Conservation (phyloP, 176 grass and related monocot species). For the Oropetium thomaeum region DNA sequence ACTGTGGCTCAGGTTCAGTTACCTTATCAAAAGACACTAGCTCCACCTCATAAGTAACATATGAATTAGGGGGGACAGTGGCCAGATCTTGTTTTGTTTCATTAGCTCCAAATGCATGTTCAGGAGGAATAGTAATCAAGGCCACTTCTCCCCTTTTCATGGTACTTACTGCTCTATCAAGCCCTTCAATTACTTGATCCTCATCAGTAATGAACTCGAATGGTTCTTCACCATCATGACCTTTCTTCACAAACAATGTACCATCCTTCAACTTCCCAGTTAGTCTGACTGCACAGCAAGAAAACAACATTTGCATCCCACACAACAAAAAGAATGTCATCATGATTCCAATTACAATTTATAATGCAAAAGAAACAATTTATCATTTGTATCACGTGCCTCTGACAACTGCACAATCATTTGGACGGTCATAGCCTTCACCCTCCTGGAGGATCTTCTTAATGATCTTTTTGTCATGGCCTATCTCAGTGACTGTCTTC, state of each 20-base stretch:
- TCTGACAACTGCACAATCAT: conserved; percentile 64
- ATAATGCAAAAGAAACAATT: conserved; percentile 4
- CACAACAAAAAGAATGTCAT: background rate
- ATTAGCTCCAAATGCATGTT: conserved; percentile 56
- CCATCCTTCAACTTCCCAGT: conserved; percentile 74
- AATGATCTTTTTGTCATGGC: conserved; percentile 64
- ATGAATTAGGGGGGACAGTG: conserved; percentile 53
- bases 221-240: conserved; percentile 63
- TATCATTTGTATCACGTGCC: conserved; percentile 28
- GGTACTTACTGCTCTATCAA: conserved; percentile 67
- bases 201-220: conserved; percentile 83
- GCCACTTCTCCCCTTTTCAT: conserved; percentile 86
- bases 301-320: background rate
- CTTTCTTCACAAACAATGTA: conserved; percentile 76
- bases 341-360: background rate
- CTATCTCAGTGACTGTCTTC: conserved; percentile 70
- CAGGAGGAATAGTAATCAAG: conserved; percentile 57
- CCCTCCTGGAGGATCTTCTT: conserved; percentile 76
- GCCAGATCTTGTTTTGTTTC: conserved; percentile 65
- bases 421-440: conserved; percentile 68
- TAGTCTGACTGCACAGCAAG: conserved; percentile 56
- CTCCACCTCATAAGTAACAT: conserved; percentile 66
- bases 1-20: background rate
- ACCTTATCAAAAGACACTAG: conserved; percentile 84
- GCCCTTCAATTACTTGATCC: conserved; percentile 81